Evolutionary conservation across 2,329 filamentous ascomycete species (phyloP).

Genomic region (Rhexocercosporidium sp.): DNA sequence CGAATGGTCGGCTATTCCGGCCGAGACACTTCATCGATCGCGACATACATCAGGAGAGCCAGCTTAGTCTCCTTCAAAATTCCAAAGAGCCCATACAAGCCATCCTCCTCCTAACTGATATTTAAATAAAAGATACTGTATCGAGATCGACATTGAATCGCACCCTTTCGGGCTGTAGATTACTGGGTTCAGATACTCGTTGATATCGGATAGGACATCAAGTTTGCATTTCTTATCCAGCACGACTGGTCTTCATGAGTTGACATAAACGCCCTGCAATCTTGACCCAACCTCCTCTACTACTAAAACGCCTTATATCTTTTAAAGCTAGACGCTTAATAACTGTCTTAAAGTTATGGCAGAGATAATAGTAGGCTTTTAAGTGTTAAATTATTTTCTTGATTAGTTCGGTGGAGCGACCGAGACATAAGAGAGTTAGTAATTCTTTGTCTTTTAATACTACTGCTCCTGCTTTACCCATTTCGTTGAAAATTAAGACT

Average conservation of each 20-base stretch:
- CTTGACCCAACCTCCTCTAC: constrained; percentile 56
- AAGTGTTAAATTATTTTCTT: constrained; percentile 60
- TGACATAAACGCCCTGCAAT: constrained; percentile 68
- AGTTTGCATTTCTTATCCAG: constrained; percentile 71
- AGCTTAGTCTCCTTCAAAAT: too few species aligned
- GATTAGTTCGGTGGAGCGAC: constrained; percentile 56
- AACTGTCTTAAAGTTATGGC: constrained; percentile 60
- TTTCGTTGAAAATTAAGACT: constrained; percentile 32
- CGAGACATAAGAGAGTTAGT: constrained; percentile 60
- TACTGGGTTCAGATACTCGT: constrained; percentile 77
- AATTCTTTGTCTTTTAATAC: constrained; percentile 58
- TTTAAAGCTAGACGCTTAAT: constrained; percentile 59
- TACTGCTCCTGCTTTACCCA: constrained; percentile 29
- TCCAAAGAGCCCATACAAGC: too few species aligned
- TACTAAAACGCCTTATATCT: constrained; percentile 51
- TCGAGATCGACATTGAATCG: too few species aligned
- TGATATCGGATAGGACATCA: constrained; percentile 71
- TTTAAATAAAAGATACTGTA: too few species aligned
- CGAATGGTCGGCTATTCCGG: too few species aligned
- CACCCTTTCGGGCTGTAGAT: constrained; percentile 66
- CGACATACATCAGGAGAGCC: too few species aligned
- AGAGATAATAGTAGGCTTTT: constrained; percentile 56
- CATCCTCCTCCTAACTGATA: too few species aligned
- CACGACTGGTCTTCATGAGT: constrained; percentile 77
- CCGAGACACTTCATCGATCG: too few species aligned